These are phyloP conservation scores for Plectosphaerella plurivora DNA, from an alignment of 2,329 filamentous ascomycete genomes.

Conservation along the genomic window DNA sequence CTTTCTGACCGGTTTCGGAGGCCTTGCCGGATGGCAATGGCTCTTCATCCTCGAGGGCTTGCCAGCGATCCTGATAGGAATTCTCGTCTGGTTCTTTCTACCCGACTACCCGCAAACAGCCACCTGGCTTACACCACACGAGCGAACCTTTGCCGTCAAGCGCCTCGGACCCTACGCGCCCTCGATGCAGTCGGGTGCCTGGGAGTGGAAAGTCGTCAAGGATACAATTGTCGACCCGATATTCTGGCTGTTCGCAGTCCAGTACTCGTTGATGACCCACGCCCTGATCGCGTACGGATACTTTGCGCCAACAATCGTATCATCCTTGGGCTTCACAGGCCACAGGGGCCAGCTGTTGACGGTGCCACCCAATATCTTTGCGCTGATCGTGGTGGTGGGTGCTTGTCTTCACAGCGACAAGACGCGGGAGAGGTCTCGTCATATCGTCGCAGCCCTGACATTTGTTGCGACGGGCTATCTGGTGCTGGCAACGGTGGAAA, in stretches of 20 bases:
- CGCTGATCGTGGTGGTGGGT: constrained; percentile 22
- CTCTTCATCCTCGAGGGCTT: constrained; percentile 21
- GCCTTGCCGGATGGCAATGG: constrained; percentile 8
- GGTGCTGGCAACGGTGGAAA: constrained; percentile 18
- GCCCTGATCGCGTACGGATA: constrained; percentile 25
- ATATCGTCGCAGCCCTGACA: constrained; percentile 16
- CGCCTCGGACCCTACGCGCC: constrained; percentile 24
- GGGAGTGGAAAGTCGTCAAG: constrained; percentile 16
- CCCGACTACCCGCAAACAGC: constrained; percentile 26
- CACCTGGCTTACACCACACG: constrained; percentile 20
- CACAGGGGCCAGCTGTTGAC: constrained; percentile 24
- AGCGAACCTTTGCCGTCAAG: constrained; percentile 24
- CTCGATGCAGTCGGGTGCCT: constrained; percentile 22
- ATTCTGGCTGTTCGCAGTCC: constrained; percentile 23
- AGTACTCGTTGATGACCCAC: constrained; percentile 23
- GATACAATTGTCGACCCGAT: constrained; percentile 23
- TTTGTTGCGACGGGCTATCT: constrained; percentile 21
- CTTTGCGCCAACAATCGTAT: constrained; percentile 26
- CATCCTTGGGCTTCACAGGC: constrained; percentile 22
- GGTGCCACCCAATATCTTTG: constrained; percentile 27
- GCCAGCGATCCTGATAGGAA: constrained; percentile 17
- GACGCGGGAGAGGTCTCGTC: constrained; percentile 20
- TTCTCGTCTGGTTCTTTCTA: constrained; percentile 21
- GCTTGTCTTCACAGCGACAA: constrained; percentile 21
- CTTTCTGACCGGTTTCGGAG: constrained; percentile 25